phyloP scores from a whole-genome alignment of 805 yeast species.

The Schizosaccharomyces lindneri region DNA sequence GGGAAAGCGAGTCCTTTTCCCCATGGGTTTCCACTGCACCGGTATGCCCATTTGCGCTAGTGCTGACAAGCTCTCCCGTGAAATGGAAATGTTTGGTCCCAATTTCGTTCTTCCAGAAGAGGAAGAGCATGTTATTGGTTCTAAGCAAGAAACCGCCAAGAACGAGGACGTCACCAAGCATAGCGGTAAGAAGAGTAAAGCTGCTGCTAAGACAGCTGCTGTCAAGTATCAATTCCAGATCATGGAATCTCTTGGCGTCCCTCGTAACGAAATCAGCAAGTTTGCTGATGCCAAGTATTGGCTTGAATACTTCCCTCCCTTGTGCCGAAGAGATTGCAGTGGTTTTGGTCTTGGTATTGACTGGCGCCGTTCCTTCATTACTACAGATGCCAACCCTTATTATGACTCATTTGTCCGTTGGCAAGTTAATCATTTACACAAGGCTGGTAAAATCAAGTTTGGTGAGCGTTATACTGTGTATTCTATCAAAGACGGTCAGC shows the following conservation, averaged over 20 bases:
- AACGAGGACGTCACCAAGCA: slow-evolving; percentile 71
- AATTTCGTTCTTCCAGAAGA: slow-evolving; percentile 34
- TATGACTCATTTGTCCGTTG: slow-evolving; percentile 87
- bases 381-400: slow-evolving; percentile 87
- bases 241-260: slow-evolving; percentile 80
- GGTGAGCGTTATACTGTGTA: slow-evolving; percentile 95
- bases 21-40: slow-evolving; percentile 96
- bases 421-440: slow-evolving; percentile 80
- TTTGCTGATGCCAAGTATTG: slow-evolving; percentile 86
- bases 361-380: slow-evolving; percentile 90
- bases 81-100: slow-evolving; percentile 68
- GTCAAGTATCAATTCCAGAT: slow-evolving; percentile 89
- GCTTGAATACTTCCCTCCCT: slow-evolving; percentile 78
- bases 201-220: slow-evolving; percentile 78
- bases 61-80: slow-evolving; percentile 86
- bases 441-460: slow-evolving; percentile 72
- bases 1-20: slow-evolving; percentile 79
- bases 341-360: slow-evolving; percentile 80
- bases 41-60: slow-evolving; percentile 93
- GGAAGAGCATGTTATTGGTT: slow-evolving; percentile 15
- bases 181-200: slow-evolving; percentile 79
- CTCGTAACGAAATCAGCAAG: slow-evolving; percentile 55
- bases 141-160: slow-evolving; percentile 10
- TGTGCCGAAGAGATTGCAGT: slow-evolving; percentile 57
- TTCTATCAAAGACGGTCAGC: slow-evolving; percentile 95